phyloP scores from a whole-genome alignment of 2,329 filamentous ascomycete species.

The Trichoderma afroharzianum region DNA sequence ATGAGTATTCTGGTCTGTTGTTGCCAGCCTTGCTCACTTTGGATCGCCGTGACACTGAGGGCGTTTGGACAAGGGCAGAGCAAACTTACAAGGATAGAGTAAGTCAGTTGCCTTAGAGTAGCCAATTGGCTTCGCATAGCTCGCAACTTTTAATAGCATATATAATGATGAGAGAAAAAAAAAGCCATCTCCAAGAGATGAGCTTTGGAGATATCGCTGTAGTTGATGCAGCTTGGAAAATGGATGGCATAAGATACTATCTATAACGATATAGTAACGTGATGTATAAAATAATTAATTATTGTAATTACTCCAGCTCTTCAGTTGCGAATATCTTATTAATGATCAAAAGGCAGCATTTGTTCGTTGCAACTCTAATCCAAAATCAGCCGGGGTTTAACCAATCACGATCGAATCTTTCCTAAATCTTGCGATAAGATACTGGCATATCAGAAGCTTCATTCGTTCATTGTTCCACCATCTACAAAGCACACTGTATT shows the following conservation, averaged over 20 bases:
- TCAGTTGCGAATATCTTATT: neutral
- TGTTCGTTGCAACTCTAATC: neutral
- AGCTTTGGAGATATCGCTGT: neutral
- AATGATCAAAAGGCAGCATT: neutral
- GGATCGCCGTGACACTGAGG: conserved; percentile 65
- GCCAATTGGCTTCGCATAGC: neutral
- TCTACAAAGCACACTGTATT: neutral
- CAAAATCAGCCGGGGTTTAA: neutral
- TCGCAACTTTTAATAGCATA: neutral
- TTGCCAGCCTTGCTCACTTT: conserved; percentile 72
- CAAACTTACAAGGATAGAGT: conserved; percentile 64
- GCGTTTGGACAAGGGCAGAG: conserved; percentile 78
- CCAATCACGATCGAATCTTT: neutral
- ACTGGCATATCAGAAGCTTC: neutral
- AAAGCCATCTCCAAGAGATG: neutral
- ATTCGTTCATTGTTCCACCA: neutral
- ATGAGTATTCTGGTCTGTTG: conserved; percentile 74
- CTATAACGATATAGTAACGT: neutral
- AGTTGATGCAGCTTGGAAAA: neutral
- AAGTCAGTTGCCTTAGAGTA: neutral
- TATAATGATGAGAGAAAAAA: neutral
- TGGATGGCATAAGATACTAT: neutral
- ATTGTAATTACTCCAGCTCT: neutral
- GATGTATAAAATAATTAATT: too few relatives aligned
- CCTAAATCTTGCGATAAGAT: neutral